These are phyloP conservation scores for Prunus davidiana DNA, from an alignment of 306 rosid species.

Conservation along the genomic window DNA sequence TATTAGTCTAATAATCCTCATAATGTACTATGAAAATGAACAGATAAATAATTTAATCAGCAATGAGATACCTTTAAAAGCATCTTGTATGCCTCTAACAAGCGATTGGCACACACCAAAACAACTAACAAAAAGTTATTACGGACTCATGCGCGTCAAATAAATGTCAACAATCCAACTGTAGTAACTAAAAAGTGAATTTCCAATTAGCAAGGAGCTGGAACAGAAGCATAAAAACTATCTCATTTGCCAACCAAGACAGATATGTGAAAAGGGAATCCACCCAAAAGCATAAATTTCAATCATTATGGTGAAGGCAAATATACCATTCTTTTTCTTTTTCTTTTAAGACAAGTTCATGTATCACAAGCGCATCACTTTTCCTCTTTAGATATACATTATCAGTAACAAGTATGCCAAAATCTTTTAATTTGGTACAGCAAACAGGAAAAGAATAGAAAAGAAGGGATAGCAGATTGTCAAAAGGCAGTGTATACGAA, in stretches of 20 bases:
- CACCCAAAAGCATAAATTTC: not conserved
- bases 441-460: not conserved
- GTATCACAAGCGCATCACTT: not conserved
- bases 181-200: not conserved
- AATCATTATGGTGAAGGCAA: not conserved
- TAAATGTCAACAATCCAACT: not conserved
- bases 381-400: not conserved
- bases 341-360: not conserved
- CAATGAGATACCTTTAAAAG: constrained; percentile 68
- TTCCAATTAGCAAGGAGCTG: not conserved
- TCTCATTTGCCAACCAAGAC: not conserved
- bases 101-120: constrained; percentile 51
- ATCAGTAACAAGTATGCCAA: not conserved
- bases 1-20: not conserved
- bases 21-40: not conserved
- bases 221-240: not conserved
- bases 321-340: not conserved
- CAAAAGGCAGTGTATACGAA: not conserved
- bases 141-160: not conserved
- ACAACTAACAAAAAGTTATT: not conserved
- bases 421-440: not conserved
- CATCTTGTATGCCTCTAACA: constrained; percentile 93
- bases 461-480: not conserved
- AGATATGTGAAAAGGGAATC: not conserved
- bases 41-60: not conserved